Evolutionary conservation across 768 basidiomycete species (phyloP).

Genomic region (Suillus spraguei): DNA sequence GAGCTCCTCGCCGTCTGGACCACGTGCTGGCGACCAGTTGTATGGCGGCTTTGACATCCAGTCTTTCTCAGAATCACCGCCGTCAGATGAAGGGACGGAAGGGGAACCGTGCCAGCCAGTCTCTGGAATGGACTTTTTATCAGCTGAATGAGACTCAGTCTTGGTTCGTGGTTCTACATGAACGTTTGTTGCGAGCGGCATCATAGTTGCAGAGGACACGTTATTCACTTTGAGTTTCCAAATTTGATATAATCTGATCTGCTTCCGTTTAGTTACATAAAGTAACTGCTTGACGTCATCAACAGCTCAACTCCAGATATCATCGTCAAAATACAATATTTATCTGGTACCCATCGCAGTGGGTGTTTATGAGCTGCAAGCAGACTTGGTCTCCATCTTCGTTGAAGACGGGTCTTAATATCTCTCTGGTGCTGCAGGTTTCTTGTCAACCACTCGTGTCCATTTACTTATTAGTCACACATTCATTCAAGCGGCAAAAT

Average conservation of each 20-base stretch:
- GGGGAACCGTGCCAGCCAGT: conserved; percentile 10
- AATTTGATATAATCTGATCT: conserved; percentile 7
- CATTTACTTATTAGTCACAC: conserved; percentile 57
- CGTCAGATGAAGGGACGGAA: conserved; percentile 13
- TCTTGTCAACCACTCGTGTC: conserved; percentile 63
- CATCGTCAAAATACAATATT: conserved; percentile 30
- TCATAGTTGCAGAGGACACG: not conserved
- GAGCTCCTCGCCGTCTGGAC: conserved; percentile 12
- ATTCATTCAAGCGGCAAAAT: conserved; percentile 46
- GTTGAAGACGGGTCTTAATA: conserved; percentile 73
- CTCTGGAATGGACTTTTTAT: conserved; percentile 7
- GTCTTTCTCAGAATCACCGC: conserved; percentile 27
- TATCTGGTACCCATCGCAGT: conserved; percentile 50
- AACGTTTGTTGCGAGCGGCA: not conserved
- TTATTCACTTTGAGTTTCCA: too few relatives aligned
- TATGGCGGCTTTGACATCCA: conserved; percentile 36
- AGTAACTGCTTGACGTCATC: not conserved
- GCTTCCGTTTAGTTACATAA: not conserved
- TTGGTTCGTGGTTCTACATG: conserved; percentile 2
- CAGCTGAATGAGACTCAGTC: not conserved
- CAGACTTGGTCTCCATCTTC: conserved; percentile 56
- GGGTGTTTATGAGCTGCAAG: conserved; percentile 55
- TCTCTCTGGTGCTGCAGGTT: conserved; percentile 65
- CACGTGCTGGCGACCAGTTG: conserved; percentile 25
- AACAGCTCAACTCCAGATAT: not conserved